These are phyloP conservation scores for Albugo candida DNA, from an alignment of 352 stramenopile species.

Conservation along the genomic window DNA sequence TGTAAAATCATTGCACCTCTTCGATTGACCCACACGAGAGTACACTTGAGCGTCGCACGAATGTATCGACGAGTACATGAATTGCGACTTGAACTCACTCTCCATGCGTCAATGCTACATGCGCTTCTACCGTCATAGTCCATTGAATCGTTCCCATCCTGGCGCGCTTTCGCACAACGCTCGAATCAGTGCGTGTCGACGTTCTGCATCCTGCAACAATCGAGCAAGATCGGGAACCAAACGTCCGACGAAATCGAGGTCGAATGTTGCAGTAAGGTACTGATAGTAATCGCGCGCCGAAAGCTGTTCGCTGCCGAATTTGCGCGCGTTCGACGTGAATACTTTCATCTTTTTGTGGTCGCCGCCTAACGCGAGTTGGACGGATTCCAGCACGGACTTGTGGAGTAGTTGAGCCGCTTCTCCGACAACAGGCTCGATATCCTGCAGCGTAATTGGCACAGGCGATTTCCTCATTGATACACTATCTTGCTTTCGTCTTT, in stretches of 20 bases:
- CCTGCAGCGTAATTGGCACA: constrained; percentile 41
- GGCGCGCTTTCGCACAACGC: constrained; percentile 69
- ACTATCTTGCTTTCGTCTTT: constrained; percentile 17
- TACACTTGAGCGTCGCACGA: too few species aligned
- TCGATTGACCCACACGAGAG: too few species aligned
- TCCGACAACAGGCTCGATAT: constrained; percentile 66
- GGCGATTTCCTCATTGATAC: too few species aligned
- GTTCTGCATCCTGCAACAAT: constrained; percentile 68
- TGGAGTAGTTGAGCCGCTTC: constrained; percentile 65
- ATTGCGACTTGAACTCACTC: too few species aligned
- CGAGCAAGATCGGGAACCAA: constrained; percentile 66
- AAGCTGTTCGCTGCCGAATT: constrained; percentile 72
- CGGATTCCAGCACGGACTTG: constrained; percentile 64
- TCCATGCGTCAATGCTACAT: background rate
- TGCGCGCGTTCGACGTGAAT: constrained; percentile 67
- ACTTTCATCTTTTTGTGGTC: constrained; percentile 74
- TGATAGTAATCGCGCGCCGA: constrained; percentile 76
- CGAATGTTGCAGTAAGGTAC: constrained; percentile 77
- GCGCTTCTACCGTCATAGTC: constrained; percentile 14
- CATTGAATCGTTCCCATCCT: constrained; percentile 67
- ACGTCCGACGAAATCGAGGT: constrained; percentile 72
- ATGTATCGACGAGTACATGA: too few species aligned
- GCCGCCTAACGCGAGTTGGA: constrained; percentile 44
- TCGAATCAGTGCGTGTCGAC: constrained; percentile 60
- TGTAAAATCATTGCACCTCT: too few species aligned